These are phyloP conservation scores for Colletotrichum simmondsii DNA, from an alignment of 2,329 filamentous ascomycete species.

Conservation along the genomic window DNA sequence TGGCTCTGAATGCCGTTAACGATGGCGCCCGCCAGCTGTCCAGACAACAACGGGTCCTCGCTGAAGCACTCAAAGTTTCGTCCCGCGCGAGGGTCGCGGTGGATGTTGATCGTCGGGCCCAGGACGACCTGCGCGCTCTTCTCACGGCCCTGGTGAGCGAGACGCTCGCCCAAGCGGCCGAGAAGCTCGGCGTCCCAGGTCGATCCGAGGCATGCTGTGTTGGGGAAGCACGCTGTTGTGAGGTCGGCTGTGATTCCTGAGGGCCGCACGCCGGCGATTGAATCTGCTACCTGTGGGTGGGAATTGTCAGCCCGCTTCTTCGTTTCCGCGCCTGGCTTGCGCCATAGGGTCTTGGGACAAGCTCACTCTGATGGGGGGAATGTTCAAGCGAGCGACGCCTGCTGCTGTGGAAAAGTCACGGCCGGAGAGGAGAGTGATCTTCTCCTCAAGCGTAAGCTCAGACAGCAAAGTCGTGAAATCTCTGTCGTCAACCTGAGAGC, in stretches of 20 bases:
- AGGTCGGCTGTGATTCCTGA: slow-evolving; percentile 27
- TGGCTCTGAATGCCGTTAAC: slow-evolving; percentile 51
- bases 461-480: slow-evolving; percentile 23
- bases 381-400: slow-evolving; percentile 29
- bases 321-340: neutral
- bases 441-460: slow-evolving; percentile 28
- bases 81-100: slow-evolving; percentile 54
- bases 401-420: slow-evolving; percentile 34
- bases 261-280: slow-evolving; percentile 34
- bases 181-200: slow-evolving; percentile 36
- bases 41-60: slow-evolving; percentile 56
- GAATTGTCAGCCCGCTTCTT: neutral
- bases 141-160: slow-evolving; percentile 36
- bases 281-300: slow-evolving; percentile 30
- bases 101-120: slow-evolving; percentile 66
- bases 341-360: neutral
- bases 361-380: slow-evolving; percentile 30
- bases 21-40: slow-evolving; percentile 51
- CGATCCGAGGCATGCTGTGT: slow-evolving; percentile 34
- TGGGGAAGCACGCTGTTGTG: slow-evolving; percentile 35
- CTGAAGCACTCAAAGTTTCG: slow-evolving; percentile 55
- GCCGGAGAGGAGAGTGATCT: slow-evolving; percentile 31
- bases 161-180: slow-evolving; percentile 25
- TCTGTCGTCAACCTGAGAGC: slow-evolving; percentile 11
- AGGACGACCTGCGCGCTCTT: slow-evolving; percentile 80